Conservation (phyloP, 1,139 yeast genomes). For the Pichia sp. region DNA sequence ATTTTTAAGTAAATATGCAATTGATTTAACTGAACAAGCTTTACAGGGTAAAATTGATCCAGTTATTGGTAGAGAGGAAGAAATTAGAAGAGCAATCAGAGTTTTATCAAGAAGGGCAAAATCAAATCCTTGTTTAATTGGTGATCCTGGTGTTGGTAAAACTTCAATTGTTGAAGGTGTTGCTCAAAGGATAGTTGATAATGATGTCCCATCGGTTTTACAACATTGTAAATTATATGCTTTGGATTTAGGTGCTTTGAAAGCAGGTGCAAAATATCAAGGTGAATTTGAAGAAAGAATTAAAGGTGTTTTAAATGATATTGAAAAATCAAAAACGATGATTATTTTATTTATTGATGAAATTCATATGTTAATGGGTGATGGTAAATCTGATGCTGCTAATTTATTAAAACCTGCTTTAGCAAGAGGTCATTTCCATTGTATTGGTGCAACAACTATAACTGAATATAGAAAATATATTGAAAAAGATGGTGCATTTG, state of each 20-base stretch:
- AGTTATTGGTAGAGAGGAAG: slow-evolving; percentile 98
- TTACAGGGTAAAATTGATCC: slow-evolving; percentile 93
- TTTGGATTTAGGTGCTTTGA: slow-evolving; percentile 87
- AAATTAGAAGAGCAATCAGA: slow-evolving; percentile 88
- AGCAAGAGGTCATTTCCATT: slow-evolving; percentile 92
- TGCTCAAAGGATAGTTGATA: slow-evolving; percentile 92
- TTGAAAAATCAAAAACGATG: slow-evolving; percentile 80
- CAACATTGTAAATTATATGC: slow-evolving; percentile 77
- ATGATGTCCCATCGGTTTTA: slow-evolving; percentile 86
- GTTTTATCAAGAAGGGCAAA: slow-evolving; percentile 93
- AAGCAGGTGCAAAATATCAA: slow-evolving; percentile 97
- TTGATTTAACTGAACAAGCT: slow-evolving; percentile 89
- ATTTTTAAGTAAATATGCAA: slow-evolving; percentile 81
- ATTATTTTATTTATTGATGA: slow-evolving; percentile 91
- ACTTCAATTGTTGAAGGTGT: slow-evolving; percentile 98
- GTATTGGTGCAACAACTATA: slow-evolving; percentile 97
- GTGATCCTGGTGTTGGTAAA: slow-evolving; percentile 99
- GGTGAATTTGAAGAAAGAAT: slow-evolving; percentile 98
- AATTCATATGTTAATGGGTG: slow-evolving; percentile 96
- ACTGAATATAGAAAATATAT: slow-evolving; percentile 88
- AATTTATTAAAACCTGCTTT: slow-evolving; percentile 93
- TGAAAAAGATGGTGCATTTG: slow-evolving; percentile 97
- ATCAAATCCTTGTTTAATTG: slow-evolving; percentile 92
- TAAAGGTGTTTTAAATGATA: slow-evolving; percentile 91
- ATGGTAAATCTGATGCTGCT: slow-evolving; percentile 91